Evolutionary conservation across 257 asterid species (phyloP), one percentile per base, ranked within the genome.

Genomic region (Plectranthus barbatus): DNA sequence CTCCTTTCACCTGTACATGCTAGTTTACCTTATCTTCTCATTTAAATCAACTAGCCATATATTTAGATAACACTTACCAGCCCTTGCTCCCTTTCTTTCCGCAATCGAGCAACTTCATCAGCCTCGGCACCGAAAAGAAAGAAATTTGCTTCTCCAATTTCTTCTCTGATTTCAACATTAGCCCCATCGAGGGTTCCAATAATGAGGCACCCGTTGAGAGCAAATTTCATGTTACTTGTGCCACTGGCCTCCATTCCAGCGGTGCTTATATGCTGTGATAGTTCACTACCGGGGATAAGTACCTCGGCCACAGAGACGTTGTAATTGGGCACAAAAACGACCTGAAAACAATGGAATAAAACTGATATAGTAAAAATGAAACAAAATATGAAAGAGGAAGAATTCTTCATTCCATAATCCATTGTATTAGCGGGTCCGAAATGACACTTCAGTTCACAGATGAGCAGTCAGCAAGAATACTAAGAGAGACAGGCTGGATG

Each of bases 201-300:
- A 20, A 93, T 90, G 72, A 93, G 95, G 81, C 97, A 93, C 59
- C 99, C 99, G 53, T 93, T 93, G 20, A 93, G 94, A 42, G 99
- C 88, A 72, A 93, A 93, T 73, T 93, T 93, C 99, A 93, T 90
- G 79, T 93, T 93, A 81, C 99, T 93, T 54, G 99, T 93, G 51
- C 99, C 99, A 79, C 99, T 93, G 55, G 99, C 99, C 76, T 93
- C 99, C 99, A 93, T 93, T 63, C 99, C 99, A 34, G 97, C 97
- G 56, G 99, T 93, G 65, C 99, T 93, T 72, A 93, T 90, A 69
- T 93, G 99, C 75, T 93, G 99, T 21, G 99, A 93, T 65, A 93
- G 72, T 76, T 93, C 99, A 74, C 99, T 93, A 61, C 99, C 99
- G 0, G 97, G 99, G 64, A 93, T 90, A 80, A 93, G 96, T 66